Percentiles rank a stretch among this genome's conserved stretches.
Evolutionary conservation across 192 early-diverging fungal genomes (phyloP).

Genomic region (Geranomyces variabilis): DNA sequence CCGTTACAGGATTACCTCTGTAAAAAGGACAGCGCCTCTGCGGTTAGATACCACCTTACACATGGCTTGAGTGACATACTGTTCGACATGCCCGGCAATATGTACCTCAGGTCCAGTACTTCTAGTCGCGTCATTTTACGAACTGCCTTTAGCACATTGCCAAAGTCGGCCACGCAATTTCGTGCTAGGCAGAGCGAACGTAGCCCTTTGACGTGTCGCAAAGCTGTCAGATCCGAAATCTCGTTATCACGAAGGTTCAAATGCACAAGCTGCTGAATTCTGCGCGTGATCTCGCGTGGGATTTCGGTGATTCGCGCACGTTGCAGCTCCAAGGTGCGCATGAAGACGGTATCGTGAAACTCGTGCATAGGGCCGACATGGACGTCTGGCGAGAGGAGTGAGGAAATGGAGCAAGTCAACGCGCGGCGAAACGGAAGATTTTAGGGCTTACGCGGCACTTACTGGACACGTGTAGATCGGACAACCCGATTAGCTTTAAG

Average conservation of each 20-base stretch:
- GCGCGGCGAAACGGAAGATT: neutral
- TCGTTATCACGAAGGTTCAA: conserved; percentile 30
- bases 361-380: neutral
- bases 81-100: neutral
- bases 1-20: conserved; percentile 31
- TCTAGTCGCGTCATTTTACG: conserved; percentile 10
- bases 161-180: conserved; percentile 29
- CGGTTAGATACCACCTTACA: neutral
- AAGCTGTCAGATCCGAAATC: conserved; percentile 2
- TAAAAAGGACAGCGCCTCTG: neutral
- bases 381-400: neutral
- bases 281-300: conserved; percentile 1
- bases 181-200: conserved; percentile 14
- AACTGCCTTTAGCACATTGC: neutral
- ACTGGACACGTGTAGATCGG: conserved; percentile 15
- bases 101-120: conserved; percentile 34
- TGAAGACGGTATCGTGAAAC: conserved; percentile 8
- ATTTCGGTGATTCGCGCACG: conserved; percentile 9
- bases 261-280: conserved; percentile 15
- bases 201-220: conserved; percentile 19
- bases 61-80: no score
- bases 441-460: neutral
- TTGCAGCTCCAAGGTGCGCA: conserved; percentile 6
- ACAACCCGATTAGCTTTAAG: neutral
- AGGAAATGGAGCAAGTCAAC: neutral